Evolutionary conservation across 768 basidiomycete species (phyloP).

Genomic region (Royoungia palumana): DNA sequence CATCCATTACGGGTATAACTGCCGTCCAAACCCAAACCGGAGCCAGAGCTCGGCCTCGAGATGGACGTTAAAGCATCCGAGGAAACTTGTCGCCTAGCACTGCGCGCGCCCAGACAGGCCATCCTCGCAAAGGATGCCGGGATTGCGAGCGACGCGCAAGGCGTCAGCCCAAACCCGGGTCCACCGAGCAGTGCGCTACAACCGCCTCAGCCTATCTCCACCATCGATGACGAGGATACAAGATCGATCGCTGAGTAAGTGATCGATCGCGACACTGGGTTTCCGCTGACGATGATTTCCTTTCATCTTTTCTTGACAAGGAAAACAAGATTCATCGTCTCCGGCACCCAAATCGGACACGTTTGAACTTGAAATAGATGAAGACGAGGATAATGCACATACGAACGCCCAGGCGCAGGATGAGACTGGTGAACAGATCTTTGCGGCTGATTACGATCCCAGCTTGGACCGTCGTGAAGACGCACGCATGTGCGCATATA

Average conservation of each 20-base stretch:
- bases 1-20: slow-evolving; percentile 19
- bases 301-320: slow-evolving; percentile 28
- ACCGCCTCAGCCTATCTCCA: slow-evolving; percentile 58
- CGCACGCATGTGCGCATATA: slow-evolving; percentile 62
- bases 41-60: slow-evolving; percentile 50
- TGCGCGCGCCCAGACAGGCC: slow-evolving; percentile 68
- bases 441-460: slow-evolving; percentile 92
- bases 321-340: slow-evolving; percentile 52
- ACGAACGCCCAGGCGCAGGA: slow-evolving; percentile 45
- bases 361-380: slow-evolving; percentile 69
- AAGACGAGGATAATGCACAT: slow-evolving; percentile 47
- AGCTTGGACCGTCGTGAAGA: slow-evolving; percentile 81
- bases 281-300: background rate
- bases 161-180: slow-evolving; percentile 55
- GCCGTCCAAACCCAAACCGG: slow-evolving; percentile 23
- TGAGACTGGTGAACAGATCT: slow-evolving; percentile 63
- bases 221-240: slow-evolving; percentile 25
- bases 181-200: slow-evolving; percentile 73
- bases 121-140: slow-evolving; percentile 76
- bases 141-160: slow-evolving; percentile 39
- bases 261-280: background rate
- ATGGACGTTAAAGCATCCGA: slow-evolving; percentile 48
- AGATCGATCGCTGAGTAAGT: slow-evolving; percentile 25
- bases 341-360: slow-evolving; percentile 54
- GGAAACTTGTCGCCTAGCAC: slow-evolving; percentile 62